These are phyloP conservation scores for Neoarthrinium moseri DNA, from an alignment of 2,329 filamentous ascomycete species.

Conservation along the genomic window DNA sequence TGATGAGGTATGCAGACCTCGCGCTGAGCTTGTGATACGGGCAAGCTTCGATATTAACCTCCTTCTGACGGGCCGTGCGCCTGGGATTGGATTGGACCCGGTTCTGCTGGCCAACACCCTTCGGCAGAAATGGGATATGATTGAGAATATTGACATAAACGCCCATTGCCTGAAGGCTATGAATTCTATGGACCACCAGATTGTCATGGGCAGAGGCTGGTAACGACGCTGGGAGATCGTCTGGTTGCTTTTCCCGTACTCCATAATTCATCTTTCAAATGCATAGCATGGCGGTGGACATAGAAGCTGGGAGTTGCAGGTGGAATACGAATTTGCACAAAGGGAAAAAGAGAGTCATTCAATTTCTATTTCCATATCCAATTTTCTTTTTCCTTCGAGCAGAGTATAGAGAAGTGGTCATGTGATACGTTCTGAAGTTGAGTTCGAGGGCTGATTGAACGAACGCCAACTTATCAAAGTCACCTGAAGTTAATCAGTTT, in stretches of 20 bases:
- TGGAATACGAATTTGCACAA: background rate
- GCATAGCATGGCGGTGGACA: background rate
- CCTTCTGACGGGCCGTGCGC: slow-evolving; percentile 18
- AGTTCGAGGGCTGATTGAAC: no score
- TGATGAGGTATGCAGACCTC: slow-evolving; percentile 24
- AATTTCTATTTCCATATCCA: no score
- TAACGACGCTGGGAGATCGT: background rate
- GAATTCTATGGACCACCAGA: slow-evolving; percentile 22
- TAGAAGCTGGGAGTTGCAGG: no score
- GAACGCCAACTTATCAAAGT: no score
- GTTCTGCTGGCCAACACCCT: slow-evolving; percentile 14
- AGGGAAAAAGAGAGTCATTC: no score
- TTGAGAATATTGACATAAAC: slow-evolving; percentile 17
- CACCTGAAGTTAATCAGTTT: no score
- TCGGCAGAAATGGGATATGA: slow-evolving; percentile 16
- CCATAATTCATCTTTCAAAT: background rate
- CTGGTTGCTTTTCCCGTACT: background rate
- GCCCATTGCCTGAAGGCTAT: slow-evolving; percentile 16
- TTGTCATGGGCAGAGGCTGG: slow-evolving; percentile 1
- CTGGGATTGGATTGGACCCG: slow-evolving; percentile 18
- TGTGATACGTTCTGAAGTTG: no score
- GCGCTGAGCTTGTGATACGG: slow-evolving; percentile 20
- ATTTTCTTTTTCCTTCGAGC: no score
- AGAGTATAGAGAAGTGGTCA: no score
- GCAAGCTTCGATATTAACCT: slow-evolving; percentile 17